Conservation (phyloP, 2,329 filamentous ascomycete species). For the Arachnopeziza araneosa region DNA sequence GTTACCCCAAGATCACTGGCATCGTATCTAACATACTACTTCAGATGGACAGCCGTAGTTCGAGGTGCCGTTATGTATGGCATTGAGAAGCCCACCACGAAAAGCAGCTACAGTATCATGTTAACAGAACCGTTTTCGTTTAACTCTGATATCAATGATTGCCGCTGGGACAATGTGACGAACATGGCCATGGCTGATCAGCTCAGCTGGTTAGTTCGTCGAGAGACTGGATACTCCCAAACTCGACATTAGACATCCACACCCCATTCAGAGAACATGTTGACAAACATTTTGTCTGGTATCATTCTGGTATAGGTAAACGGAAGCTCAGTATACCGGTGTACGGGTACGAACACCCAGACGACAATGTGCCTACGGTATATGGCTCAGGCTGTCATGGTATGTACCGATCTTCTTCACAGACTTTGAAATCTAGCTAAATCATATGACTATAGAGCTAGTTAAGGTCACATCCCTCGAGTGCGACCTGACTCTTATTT, state of each 20-base stretch:
- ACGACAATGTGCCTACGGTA: no score
- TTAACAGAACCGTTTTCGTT: slow-evolving; percentile 1
- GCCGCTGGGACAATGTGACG: background rate
- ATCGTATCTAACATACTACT: background rate
- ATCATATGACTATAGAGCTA: no score
- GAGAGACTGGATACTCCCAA: slow-evolving; percentile 9
- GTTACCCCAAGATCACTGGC: background rate
- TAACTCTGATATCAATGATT: background rate
- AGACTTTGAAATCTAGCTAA: no score
- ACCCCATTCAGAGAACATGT: no score
- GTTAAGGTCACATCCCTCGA: no score
- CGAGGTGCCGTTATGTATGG: slow-evolving; percentile 24
- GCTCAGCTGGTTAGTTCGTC: slow-evolving; percentile 5
- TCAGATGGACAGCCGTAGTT: slow-evolving; percentile 13
- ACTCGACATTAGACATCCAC: background rate
- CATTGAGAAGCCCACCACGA: slow-evolving; percentile 16
- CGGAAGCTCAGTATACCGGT: no score
- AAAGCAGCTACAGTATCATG: slow-evolving; percentile 21
- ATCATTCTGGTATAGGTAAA: no score
- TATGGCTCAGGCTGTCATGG: no score
- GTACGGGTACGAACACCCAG: no score
- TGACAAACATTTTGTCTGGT: no score
- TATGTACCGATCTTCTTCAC: no score
- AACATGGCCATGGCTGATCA: slow-evolving; percentile 5
- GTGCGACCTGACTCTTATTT: no score